Evolutionary conservation across 2,329 filamentous ascomycete species (phyloP).

Genomic region (Alternaria triticimaculans): DNA sequence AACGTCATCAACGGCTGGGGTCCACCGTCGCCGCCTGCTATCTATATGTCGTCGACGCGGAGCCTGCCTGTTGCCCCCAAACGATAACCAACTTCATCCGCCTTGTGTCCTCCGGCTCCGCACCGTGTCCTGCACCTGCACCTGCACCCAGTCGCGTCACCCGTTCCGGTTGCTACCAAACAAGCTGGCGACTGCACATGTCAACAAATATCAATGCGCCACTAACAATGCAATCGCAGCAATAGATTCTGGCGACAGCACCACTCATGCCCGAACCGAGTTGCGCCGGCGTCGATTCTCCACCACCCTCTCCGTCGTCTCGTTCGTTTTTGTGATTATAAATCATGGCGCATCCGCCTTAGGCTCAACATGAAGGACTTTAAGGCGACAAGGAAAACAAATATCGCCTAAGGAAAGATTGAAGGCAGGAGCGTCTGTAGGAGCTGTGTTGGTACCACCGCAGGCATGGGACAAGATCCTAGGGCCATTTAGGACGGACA

Average conservation of each 20-base stretch:
- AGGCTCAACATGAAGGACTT: slow-evolving; percentile 49
- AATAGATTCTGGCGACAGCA: neutral
- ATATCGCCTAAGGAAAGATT: slow-evolving; percentile 49
- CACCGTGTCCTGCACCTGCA: slow-evolving; percentile 13
- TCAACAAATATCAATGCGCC: neutral
- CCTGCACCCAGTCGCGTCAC: slow-evolving; percentile 10
- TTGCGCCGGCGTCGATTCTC: neutral
- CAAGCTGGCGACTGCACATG: neutral
- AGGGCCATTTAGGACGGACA: slow-evolving; percentile 52
- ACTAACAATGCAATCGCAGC: neutral
- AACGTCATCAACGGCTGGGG: slow-evolving; percentile 13
- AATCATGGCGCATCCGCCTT: slow-evolving; percentile 52
- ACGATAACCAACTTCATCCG: neutral
- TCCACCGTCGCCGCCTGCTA: neutral
- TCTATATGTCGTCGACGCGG: slow-evolving; percentile 3
- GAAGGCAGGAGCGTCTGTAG: slow-evolving; percentile 49
- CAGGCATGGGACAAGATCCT: slow-evolving; percentile 57
- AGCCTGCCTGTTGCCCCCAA: slow-evolving; percentile 1
- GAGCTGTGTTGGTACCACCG: slow-evolving; percentile 59
- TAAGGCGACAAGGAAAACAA: slow-evolving; percentile 44
- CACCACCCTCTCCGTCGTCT: neutral
- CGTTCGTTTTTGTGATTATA: slow-evolving; percentile 51
- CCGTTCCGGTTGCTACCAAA: slow-evolving; percentile 5
- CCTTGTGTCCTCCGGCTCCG: neutral
- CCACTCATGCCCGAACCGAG: neutral